Conservation (phyloP, 257 asterid genomes). For the Linaria vulgaris region DNA sequence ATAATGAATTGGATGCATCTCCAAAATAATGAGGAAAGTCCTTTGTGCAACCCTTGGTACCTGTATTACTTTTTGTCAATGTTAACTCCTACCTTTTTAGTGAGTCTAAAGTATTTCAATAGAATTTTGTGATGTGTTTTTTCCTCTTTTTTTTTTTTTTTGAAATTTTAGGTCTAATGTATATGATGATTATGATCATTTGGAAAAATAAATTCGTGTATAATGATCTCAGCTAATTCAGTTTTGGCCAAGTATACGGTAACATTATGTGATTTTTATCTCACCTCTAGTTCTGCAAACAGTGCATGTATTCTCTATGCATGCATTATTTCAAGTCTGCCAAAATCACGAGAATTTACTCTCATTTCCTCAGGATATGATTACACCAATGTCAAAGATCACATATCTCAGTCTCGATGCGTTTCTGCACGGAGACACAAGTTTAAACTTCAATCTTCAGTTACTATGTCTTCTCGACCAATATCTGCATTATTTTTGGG, state of each 20-base stretch:
- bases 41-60: not conserved
- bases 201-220: too few relatives aligned
- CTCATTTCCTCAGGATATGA: not conserved
- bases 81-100: not conserved
- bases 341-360: not conserved
- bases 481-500: not conserved
- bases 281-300: not conserved
- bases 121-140: too few relatives aligned
- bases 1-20: not conserved
- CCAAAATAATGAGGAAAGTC: not conserved
- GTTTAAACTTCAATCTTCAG: conserved; percentile 1
- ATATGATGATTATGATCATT: too few relatives aligned
- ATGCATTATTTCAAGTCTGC: not conserved
- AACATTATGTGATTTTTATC: not conserved
- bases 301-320: not conserved
- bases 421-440: not conserved
- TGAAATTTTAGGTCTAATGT: too few relatives aligned
- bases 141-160: too few relatives aligned
- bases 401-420: conserved; percentile 4
- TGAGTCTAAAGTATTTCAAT: not conserved
- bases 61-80: not conserved
- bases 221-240: not conserved
- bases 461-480: not conserved
- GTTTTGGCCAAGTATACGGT: not conserved
- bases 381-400: not conserved